Conservation (phyloP, 257 asterid species). For the Solanum medicagineum region DNA sequence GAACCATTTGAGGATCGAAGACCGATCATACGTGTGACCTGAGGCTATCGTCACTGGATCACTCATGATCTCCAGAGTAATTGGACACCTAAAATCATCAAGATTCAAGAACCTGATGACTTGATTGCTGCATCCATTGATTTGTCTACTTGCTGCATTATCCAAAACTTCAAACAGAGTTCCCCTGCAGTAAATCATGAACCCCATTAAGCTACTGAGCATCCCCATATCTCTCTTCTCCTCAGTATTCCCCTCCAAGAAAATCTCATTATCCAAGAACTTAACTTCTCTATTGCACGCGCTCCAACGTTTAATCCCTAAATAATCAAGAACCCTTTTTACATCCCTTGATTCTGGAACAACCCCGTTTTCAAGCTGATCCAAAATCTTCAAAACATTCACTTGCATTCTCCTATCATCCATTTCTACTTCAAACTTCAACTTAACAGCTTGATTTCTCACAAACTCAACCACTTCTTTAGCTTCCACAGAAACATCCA, state of each 20-base stretch:
- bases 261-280: slow-evolving; percentile 41
- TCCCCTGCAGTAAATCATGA: slow-evolving; percentile 59
- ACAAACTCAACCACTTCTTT: slow-evolving; percentile 47
- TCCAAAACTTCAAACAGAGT: slow-evolving; percentile 24
- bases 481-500: slow-evolving; percentile 30
- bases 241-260: slow-evolving; percentile 13
- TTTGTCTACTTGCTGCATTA: neutral
- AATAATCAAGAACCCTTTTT: slow-evolving; percentile 32
- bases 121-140: neutral
- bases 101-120: slow-evolving; percentile 22
- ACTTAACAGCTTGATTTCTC: slow-evolving; percentile 25
- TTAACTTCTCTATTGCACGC: slow-evolving; percentile 43
- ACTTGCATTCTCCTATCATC: slow-evolving; percentile 21
- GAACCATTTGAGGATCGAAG: slow-evolving; percentile 70
- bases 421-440: slow-evolving; percentile 29
- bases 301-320: slow-evolving; percentile 49
- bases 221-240: slow-evolving; percentile 31
- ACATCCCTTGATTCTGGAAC: slow-evolving; percentile 37
- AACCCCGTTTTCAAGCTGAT: slow-evolving; percentile 23
- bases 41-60: slow-evolving; percentile 73
- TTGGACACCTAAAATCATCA: slow-evolving; percentile 82
- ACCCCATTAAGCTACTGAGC: slow-evolving; percentile 35
- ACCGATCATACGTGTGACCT: slow-evolving; percentile 76
- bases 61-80: slow-evolving; percentile 61
- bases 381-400: slow-evolving; percentile 16